phyloP scores from a whole-genome alignment of 2,329 filamentous ascomycete genomes.

The Tolypocladium pustulatum region DNA sequence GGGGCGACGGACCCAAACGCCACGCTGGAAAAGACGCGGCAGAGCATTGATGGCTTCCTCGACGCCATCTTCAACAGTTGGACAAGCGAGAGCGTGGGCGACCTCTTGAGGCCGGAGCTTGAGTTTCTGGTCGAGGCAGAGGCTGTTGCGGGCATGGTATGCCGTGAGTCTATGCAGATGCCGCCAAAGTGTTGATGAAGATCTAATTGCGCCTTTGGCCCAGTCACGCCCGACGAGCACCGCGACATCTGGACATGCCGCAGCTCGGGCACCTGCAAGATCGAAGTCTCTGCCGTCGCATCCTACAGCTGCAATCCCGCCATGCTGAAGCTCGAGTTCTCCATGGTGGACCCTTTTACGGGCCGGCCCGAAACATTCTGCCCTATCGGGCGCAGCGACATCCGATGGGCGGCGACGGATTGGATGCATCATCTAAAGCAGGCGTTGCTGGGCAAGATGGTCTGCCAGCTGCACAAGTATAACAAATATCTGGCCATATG shows the following conservation, averaged over 20 bases:
- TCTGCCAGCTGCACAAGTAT: conserved; percentile 15
- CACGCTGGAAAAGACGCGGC: conserved; percentile 12
- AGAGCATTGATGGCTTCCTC: conserved; percentile 21
- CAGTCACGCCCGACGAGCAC: conserved; percentile 3
- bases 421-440: conserved; percentile 12
- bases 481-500: conserved; percentile 22
- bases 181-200: no score
- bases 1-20: conserved; percentile 13
- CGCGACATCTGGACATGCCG: conserved; percentile 6
- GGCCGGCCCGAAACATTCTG: conserved; percentile 11
- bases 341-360: conserved; percentile 10
- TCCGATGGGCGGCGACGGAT: conserved; percentile 12
- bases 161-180: conserved; percentile 10
- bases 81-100: conserved; percentile 6
- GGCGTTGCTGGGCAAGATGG: conserved; percentile 11
- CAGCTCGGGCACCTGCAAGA: conserved; percentile 7
- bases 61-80: conserved; percentile 19
- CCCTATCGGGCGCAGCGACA: conserved; percentile 14
- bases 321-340: conserved; percentile 16
- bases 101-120: conserved; percentile 11
- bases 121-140: conserved; percentile 18
- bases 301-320: conserved; percentile 16
- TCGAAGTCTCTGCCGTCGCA: conserved; percentile 12
- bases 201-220: background rate
- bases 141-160: conserved; percentile 15